Percentiles rank a stretch among this genome's conserved stretches.
Evolutionary conservation across 1,139 yeast species (phyloP).

Genomic region (Williopsis jadinii): DNA sequence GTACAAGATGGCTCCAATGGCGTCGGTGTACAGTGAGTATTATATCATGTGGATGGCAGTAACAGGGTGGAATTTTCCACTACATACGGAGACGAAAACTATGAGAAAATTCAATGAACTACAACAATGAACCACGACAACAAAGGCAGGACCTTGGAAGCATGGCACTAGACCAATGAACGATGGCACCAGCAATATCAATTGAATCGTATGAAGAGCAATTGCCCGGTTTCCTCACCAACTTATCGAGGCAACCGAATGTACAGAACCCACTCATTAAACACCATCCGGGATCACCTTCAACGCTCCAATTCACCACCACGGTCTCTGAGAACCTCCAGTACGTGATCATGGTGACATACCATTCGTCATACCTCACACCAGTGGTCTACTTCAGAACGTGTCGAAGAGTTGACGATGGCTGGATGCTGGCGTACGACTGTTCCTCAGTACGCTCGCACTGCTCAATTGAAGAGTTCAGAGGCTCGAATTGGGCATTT

Average conservation of each 20-base stretch:
- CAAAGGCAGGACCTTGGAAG: too few species aligned
- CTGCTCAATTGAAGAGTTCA: not conserved
- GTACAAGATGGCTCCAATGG: too few species aligned
- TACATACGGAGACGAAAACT: too few species aligned
- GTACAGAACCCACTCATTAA: not conserved
- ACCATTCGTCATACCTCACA: not conserved
- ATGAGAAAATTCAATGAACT: too few species aligned
- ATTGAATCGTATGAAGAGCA: not conserved
- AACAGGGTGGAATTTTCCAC: too few species aligned
- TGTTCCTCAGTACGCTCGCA: not conserved
- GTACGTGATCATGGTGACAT: not conserved
- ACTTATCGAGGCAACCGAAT: not conserved
- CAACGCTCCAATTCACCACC: not conserved
- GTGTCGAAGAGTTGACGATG: not conserved
- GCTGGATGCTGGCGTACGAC: not conserved
- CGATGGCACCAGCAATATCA: not conserved
- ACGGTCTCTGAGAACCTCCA: not conserved
- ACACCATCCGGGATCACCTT: not conserved
- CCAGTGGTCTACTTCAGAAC: constrained; percentile 1
- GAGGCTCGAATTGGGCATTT: constrained; percentile 14
- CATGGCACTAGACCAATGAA: not conserved
- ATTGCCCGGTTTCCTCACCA: not conserved
- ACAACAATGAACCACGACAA: too few species aligned
- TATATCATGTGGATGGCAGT: too few species aligned
- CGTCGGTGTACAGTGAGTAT: too few species aligned